A percentile compares a stretch with the other conserved stretches of the same genome.
Conservation (phyloP, 2,329 filamentous ascomycete species). For the Botrytis galanthina region DNA sequence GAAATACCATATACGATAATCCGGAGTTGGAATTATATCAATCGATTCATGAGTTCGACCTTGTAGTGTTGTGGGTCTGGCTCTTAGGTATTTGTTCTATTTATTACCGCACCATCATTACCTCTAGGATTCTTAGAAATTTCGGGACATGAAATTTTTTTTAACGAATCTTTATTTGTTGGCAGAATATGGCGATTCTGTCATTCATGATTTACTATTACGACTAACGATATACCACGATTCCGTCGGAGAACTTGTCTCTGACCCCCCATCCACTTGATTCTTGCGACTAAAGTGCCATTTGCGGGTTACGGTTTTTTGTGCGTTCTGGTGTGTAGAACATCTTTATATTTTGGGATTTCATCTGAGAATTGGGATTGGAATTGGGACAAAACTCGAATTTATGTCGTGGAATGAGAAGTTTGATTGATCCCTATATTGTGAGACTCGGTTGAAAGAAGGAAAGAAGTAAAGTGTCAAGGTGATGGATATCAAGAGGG, state of each 20-base stretch:
- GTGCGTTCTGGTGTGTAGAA: not conserved
- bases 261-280: too few species aligned
- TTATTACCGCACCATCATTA: rapidly evolving
- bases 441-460: not conserved
- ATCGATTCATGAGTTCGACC: not conserved
- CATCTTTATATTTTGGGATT: not conserved
- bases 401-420: not conserved
- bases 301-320: not conserved
- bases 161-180: not conserved
- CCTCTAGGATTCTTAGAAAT: too few species aligned
- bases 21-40: not conserved
- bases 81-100: not conserved
- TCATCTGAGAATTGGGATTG: too few species aligned
- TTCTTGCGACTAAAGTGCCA: not conserved
- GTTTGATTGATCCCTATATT: not conserved
- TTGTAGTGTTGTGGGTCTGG: not conserved
- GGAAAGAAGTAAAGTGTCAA: not conserved
- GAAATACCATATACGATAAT: not conserved
- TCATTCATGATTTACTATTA: not conserved
- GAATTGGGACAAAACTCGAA: not conserved
- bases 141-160: rapidly evolving
- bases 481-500: too few species aligned
- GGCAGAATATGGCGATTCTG: not conserved
- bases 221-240: not conserved
- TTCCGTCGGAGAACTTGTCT: not conserved